Base-by-base conservation (phyloP, 2,329 filamentous ascomycete species). In the Albifimbria verrucaria region DNA sequence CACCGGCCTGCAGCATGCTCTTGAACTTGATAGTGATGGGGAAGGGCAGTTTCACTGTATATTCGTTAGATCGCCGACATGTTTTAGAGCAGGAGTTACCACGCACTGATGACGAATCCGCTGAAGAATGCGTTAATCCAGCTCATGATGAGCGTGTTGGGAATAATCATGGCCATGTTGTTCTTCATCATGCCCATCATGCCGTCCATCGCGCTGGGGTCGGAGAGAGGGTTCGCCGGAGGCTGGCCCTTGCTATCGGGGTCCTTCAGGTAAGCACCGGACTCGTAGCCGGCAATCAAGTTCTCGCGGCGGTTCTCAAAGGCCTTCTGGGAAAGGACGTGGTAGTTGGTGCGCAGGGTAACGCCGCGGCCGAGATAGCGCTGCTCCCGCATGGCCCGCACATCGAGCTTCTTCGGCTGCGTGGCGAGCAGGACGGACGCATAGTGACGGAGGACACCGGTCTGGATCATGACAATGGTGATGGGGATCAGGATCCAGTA, bases 111-210 rank as follows among this genome's bases (percentile, higher is more conserved):
- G 47, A 99, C 94, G 68, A 97, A 99, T 26, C 94, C 94, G 50
- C 91, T 95, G 66, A 99, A 99, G 69, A 97, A 99, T 0, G 94
- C 92, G 75, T 99, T 99, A 70, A 99, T 97, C 94, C 94, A 99
- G 60, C 93, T 94, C 94, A 99, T 99, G 62, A 99, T 99, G 68
- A 99, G 75, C 6, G 92, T 97, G 73, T 99, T 96, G 48, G 94
- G 94, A 54, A 99, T 91, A 78, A 99, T 97, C 94, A 97, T 99
- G 59, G 94, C 93, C 89, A 99, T 96, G 69, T 99, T 96, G 53
- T 92, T 92, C 83, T 99, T 99, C 90, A 99, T 96, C 91, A 96
- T 96, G 62, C 94, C 93, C 94, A 99, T 99, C 94, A 99, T 99
- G 62, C 92, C 93, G 68, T 99, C 95, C 94, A 99, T 99, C 54